phyloP scores from a whole-genome alignment of 371 early-diverging fungal species.

The Saksenaea oblongispora region DNA sequence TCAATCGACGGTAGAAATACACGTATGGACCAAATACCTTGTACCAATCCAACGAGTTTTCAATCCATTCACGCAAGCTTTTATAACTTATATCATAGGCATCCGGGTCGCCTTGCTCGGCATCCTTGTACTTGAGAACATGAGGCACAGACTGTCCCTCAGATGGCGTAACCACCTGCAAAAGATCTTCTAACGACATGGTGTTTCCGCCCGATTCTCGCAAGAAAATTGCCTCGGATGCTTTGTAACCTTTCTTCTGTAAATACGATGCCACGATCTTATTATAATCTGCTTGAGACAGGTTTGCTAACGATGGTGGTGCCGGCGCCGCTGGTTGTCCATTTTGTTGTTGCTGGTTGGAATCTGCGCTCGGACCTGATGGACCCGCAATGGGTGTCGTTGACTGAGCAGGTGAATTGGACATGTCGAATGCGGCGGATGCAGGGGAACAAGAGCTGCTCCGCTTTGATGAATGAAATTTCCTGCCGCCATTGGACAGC shows the following conservation, averaged over 20 bases:
- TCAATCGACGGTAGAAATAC: background rate
- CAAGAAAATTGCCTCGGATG: slow-evolving; percentile 29
- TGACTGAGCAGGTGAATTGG: slow-evolving; percentile 1
- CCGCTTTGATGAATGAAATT: background rate
- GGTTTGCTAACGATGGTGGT: slow-evolving; percentile 1
- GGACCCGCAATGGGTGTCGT: background rate
- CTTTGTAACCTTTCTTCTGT: slow-evolving; percentile 40
- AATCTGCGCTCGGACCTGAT: background rate
- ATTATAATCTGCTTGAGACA: slow-evolving; percentile 34
- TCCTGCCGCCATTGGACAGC: background rate
- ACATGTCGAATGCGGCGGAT: background rate
- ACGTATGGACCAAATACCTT: slow-evolving; percentile 54
- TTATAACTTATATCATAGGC: slow-evolving; percentile 78
- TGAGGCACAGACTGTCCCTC: slow-evolving; percentile 25
- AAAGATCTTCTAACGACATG: slow-evolving; percentile 32
- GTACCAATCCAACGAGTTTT: slow-evolving; percentile 93
- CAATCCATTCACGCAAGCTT: slow-evolving; percentile 89
- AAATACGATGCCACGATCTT: slow-evolving; percentile 42
- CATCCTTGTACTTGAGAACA: slow-evolving; percentile 69
- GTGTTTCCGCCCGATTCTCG: slow-evolving; percentile 29
- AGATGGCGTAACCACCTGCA: slow-evolving; percentile 21
- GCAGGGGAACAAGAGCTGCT: background rate
- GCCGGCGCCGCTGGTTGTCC: background rate
- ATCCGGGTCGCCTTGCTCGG: slow-evolving; percentile 76
- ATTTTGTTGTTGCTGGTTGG: background rate